A percentile compares a stretch with the other conserved stretches of the same genome.
phyloP scores from a whole-genome alignment of 2,329 filamentous ascomycete species.

The Nemania sp. region DNA sequence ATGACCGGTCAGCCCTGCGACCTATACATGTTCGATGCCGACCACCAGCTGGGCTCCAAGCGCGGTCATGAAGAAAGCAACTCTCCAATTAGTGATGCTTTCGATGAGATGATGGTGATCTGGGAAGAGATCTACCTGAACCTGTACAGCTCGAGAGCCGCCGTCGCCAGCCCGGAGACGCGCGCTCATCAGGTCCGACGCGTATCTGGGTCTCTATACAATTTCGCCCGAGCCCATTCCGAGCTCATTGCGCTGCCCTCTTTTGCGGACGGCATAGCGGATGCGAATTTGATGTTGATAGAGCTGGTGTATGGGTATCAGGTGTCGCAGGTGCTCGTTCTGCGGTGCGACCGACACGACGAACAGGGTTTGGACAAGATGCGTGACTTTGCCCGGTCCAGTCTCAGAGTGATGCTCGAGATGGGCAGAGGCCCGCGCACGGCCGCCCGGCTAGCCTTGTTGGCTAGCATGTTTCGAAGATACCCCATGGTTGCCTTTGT shows the following conservation, averaged over 20 bases:
- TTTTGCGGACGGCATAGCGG: background rate
- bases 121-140: slow-evolving; percentile 17
- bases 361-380: slow-evolving; percentile 14
- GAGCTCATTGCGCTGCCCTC: too few species aligned
- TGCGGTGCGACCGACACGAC: slow-evolving; percentile 14
- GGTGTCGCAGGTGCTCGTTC: slow-evolving; percentile 9
- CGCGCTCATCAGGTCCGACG: slow-evolving; percentile 5
- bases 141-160: slow-evolving; percentile 8
- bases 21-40: slow-evolving; percentile 13
- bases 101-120: slow-evolving; percentile 13
- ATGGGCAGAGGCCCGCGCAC: slow-evolving; percentile 7
- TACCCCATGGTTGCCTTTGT: slow-evolving; percentile 30
- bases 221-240: too few species aligned
- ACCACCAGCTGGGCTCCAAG: background rate
- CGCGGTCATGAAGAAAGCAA: background rate
- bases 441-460: slow-evolving; percentile 19
- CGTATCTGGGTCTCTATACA: slow-evolving; percentile 1
- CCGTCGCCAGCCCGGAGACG: background rate
- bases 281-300: background rate
- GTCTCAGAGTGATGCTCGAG: slow-evolving; percentile 24
- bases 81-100: background rate
- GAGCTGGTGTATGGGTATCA: slow-evolving; percentile 16
- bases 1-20: slow-evolving; percentile 11
- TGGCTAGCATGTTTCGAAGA: slow-evolving; percentile 23
- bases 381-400: slow-evolving; percentile 22